These are phyloP conservation scores for Eragrostis tef DNA, from an alignment of 202 grass and related monocot species.

Conservation along the genomic window DNA sequence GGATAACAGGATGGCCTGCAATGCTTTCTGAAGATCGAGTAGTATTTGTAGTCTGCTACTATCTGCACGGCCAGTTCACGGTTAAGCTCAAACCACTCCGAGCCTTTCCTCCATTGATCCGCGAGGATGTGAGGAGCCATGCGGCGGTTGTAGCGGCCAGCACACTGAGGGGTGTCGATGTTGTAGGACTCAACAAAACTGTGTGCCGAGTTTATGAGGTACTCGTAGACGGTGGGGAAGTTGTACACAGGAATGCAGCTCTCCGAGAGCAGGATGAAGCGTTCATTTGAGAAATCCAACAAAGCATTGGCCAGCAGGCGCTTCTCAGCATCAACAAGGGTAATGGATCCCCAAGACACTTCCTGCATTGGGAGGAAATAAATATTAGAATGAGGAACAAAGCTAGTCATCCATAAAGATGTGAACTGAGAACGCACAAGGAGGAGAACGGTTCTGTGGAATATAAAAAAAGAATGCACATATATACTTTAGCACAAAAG, in stretches of 20 bases:
- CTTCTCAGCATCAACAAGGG: constrained; percentile 91
- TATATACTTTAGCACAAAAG: not conserved
- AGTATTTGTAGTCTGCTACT: constrained; percentile 80
- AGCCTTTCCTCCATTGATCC: constrained; percentile 80
- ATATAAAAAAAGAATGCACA: not conserved
- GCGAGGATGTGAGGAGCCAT: constrained; percentile 83
- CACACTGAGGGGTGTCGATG: constrained; percentile 58
- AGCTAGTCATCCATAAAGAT: not conserved
- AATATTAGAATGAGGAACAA: constrained; percentile 20
- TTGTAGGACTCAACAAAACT: constrained; percentile 87
- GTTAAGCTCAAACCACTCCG: constrained; percentile 95
- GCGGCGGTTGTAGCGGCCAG: constrained; percentile 75
- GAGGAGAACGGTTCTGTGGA: not conserved
- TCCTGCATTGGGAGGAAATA: constrained; percentile 62
- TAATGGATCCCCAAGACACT: constrained; percentile 90
- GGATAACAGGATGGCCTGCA: constrained; percentile 90
- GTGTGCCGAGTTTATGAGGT: constrained; percentile 77
- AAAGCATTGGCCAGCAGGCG: constrained; percentile 85
- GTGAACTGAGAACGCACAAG: not conserved
- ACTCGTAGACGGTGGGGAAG: constrained; percentile 82
- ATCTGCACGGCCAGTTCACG: constrained; percentile 76
- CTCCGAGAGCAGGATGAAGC: constrained; percentile 86
- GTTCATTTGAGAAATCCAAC: constrained; percentile 90
- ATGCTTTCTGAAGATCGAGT: constrained; percentile 73
- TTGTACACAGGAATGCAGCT: constrained; percentile 89